phyloP scores from a whole-genome alignment of 345 rosid species.

The Gossypium herbaceum region DNA sequence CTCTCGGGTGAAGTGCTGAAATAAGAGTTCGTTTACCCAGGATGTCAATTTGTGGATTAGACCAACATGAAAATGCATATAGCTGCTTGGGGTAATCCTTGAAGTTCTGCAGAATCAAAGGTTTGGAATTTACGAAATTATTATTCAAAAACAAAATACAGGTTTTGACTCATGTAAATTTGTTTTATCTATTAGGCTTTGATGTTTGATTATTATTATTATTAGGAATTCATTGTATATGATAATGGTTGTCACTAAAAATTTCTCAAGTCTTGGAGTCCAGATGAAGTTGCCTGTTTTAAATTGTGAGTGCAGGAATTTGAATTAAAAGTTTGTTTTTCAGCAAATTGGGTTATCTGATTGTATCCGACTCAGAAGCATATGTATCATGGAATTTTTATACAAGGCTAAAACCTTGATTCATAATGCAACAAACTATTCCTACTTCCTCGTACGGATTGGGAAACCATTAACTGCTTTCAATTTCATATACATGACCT shows the following conservation, averaged over 20 bases:
- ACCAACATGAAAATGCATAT: slow-evolving; percentile 19
- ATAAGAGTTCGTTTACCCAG: slow-evolving; percentile 23
- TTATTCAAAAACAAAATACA: slow-evolving; percentile 4
- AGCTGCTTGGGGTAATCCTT: slow-evolving; percentile 11
- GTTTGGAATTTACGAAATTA: slow-evolving; percentile 17
- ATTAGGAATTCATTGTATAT: slow-evolving; percentile 26
- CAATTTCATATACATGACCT: no score
- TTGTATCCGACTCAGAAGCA: no score
- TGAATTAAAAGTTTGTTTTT: not conserved
- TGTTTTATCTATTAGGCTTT: slow-evolving; percentile 26
- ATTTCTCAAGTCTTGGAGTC: no score
- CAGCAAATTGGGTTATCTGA: not conserved
- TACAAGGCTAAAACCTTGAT: not conserved
- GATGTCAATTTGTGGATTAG: slow-evolving; percentile 24
- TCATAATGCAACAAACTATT: not conserved
- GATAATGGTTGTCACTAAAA: not conserved
- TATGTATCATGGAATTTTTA: not conserved
- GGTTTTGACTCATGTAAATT: slow-evolving; percentile 27
- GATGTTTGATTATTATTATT: not conserved
- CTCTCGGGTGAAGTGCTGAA: slow-evolving; percentile 20
- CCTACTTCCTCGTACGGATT: no score
- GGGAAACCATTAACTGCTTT: no score
- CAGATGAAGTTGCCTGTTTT: no score
- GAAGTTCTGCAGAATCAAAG: slow-evolving; percentile 8
- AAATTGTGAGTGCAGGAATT: no score